phyloP scores from a whole-genome alignment of 2,329 filamentous ascomycete species.

The Alternaria arborescens region DNA sequence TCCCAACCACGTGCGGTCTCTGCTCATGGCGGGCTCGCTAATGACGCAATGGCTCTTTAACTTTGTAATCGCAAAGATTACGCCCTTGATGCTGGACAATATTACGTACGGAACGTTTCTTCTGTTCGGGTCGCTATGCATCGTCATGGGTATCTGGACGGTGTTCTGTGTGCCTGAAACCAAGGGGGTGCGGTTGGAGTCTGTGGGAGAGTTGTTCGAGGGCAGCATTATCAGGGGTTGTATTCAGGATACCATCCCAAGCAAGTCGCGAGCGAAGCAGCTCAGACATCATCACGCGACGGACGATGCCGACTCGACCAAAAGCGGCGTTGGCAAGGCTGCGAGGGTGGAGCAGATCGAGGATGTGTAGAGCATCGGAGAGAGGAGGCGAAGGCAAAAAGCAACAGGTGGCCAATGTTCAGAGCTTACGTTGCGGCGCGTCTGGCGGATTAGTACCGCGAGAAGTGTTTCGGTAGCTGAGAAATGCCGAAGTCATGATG shows the following conservation, averaged over 20 bases:
- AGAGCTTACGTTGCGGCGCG: slow-evolving; percentile 17
- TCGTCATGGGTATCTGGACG: slow-evolving; percentile 54
- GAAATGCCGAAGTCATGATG: slow-evolving; percentile 8
- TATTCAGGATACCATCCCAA: slow-evolving; percentile 50
- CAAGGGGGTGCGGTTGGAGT: slow-evolving; percentile 55
- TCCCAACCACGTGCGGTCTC: slow-evolving; percentile 52
- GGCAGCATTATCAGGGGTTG: slow-evolving; percentile 53
- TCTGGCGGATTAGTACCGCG: slow-evolving; percentile 11
- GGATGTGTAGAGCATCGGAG: slow-evolving; percentile 26
- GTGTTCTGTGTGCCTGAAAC: slow-evolving; percentile 56
- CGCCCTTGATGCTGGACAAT: slow-evolving; percentile 54
- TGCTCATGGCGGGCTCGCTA: slow-evolving; percentile 56
- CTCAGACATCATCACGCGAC: slow-evolving; percentile 44
- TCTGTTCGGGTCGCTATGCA: slow-evolving; percentile 53
- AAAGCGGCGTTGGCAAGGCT: slow-evolving; percentile 29
- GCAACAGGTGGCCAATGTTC: slow-evolving; percentile 6
- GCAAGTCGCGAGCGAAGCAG: slow-evolving; percentile 48
- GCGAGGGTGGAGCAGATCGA: slow-evolving; percentile 42
- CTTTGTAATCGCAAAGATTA: slow-evolving; percentile 47
- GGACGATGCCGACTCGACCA: slow-evolving; percentile 39
- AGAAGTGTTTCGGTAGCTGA: slow-evolving; percentile 2
- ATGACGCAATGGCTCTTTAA: slow-evolving; percentile 57
- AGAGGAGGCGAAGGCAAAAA: slow-evolving; percentile 16
- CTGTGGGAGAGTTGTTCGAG: slow-evolving; percentile 54
- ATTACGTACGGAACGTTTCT: slow-evolving; percentile 57